Percentiles rank a stretch among this genome's conserved stretches.
phyloP scores from a whole-genome alignment of 1,139 yeast species.

The Debaryomyces subglobosus region DNA sequence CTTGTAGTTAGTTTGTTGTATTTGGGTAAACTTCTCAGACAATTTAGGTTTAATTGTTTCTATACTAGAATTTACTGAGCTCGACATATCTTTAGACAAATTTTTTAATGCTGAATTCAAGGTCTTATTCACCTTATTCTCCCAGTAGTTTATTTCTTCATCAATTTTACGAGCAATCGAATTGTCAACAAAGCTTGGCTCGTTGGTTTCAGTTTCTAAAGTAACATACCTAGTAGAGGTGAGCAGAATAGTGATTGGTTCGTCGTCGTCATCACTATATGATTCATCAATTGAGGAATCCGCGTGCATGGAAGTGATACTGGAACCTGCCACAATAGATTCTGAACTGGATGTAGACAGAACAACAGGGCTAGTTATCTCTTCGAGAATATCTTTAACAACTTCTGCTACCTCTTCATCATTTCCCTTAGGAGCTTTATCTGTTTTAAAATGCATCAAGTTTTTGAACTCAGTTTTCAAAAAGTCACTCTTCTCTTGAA shows the following conservation, averaged over 20 bases:
- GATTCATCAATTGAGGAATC: background rate
- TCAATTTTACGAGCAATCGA: slow-evolving; percentile 20
- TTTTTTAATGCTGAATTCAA: slow-evolving; percentile 46
- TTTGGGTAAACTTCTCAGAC: slow-evolving; percentile 40
- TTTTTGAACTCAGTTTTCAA: slow-evolving; percentile 31
- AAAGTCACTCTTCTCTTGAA: slow-evolving; percentile 26
- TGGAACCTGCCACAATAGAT: background rate
- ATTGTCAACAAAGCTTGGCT: slow-evolving; percentile 19
- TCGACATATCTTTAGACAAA: slow-evolving; percentile 42
- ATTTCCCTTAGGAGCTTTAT: slow-evolving; percentile 3
- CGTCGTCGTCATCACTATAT: slow-evolving; percentile 20
- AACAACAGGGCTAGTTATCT: slow-evolving; percentile 1
- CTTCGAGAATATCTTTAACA: slow-evolving; percentile 8
- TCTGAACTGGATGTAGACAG: background rate
- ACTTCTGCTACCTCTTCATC: slow-evolving; percentile 8
- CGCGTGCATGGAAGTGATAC: background rate
- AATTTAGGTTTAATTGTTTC: slow-evolving; percentile 39
- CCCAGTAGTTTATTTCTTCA: slow-evolving; percentile 37
- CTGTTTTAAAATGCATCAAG: slow-evolving; percentile 24
- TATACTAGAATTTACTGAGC: slow-evolving; percentile 36
- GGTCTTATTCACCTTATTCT: slow-evolving; percentile 41
- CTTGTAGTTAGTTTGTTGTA: slow-evolving; percentile 45
- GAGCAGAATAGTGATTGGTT: slow-evolving; percentile 27
- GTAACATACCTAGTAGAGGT: slow-evolving; percentile 36
- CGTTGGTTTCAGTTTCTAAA: slow-evolving; percentile 14